phyloP scores from a whole-genome alignment of 1,284 basidiomycete species.

The Wolfiporia cocos region DNA sequence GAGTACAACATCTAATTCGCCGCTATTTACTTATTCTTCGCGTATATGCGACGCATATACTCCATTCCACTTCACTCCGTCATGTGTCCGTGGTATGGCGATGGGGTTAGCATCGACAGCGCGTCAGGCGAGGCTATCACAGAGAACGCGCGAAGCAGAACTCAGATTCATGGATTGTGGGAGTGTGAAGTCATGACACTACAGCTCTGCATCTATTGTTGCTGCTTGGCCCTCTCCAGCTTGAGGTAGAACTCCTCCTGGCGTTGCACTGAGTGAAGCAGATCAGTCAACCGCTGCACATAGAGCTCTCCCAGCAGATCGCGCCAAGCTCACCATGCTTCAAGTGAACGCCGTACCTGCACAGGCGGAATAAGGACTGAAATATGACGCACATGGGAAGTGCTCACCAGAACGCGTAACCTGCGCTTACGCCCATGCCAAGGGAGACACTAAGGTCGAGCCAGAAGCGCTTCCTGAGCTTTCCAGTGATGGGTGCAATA shows the following conservation, averaged over 20 bases:
- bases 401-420: conserved; percentile 78
- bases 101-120: too few relatives aligned
- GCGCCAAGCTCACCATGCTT: conserved; percentile 51
- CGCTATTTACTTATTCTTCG: conserved; percentile 7
- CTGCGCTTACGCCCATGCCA: conserved; percentile 66
- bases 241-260: conserved; percentile 83
- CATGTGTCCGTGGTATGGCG: too few relatives aligned
- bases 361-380: conserved; percentile 7
- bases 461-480: conserved; percentile 84
- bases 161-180: neutral
- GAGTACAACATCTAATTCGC: conserved; percentile 9
- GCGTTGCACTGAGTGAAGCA: conserved; percentile 49
- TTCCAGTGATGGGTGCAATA: conserved; percentile 84
- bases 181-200: too few relatives aligned
- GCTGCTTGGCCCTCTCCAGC: conserved; percentile 52
- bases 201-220: conserved; percentile 17
- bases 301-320: neutral
- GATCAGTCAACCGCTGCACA: neutral
- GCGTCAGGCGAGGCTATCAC: neutral
- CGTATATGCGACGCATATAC: neutral
- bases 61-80: too few relatives aligned
- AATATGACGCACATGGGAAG: conserved; percentile 8
- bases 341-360: conserved; percentile 78
- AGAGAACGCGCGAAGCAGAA: neutral
- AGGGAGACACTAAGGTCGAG: conserved; percentile 68